Evolutionary conservation across 2,329 filamentous ascomycete genomes (phyloP), one percentile per base, ranked within the genome.

Genomic region (Clarireedia monteithiana): DNA sequence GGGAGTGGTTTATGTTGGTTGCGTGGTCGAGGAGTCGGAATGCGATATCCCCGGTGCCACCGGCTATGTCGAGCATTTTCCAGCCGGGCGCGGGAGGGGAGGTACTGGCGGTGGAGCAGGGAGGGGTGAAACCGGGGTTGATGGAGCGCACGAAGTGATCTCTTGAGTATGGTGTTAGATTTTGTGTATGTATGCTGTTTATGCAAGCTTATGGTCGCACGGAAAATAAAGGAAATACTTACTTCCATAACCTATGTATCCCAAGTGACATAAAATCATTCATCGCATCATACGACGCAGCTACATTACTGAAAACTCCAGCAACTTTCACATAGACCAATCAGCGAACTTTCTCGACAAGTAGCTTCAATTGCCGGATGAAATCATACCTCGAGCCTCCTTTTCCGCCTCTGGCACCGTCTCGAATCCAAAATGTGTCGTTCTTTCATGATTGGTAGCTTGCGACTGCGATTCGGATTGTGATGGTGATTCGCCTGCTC

Each of bases 201-300:
- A 9, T n/a, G n/a, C 45, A 12, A 15, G 9, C 27, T 27, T 44
- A 40, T 42, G 9, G 5, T 34, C 20, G 5, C 12, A 12, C 12
- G 20, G 10, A 30, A 23, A 23, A 3, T 2, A 10, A 39, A 17
- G 23, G 2, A 46, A 48, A 71, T 5, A 78, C 50, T 64, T 82
- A 82, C 66, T 86, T 99, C 94, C 94, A 99, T 39, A 99, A 77
- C 45, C 94, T 88, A 72, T 99, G 94, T 74, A 96, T 91, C 55
- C 94, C 94, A 48, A 99, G 82, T 6, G 94, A 97, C 94, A 99
- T 99, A 64, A 97, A 81, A 72, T 99, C 94, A 75, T 99, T 99
- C 94, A 99, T 99, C 60, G 86, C 87, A 73, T 99, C 94, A 74
- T 99, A 99, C 17, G 88, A 67, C 46, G 64, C 85, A 63, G 94